Evolutionary conservation across 208 protist species (phyloP), one percentile per base, ranked within the genome.

Genomic region (Acanthamoeba royreba): DNA sequence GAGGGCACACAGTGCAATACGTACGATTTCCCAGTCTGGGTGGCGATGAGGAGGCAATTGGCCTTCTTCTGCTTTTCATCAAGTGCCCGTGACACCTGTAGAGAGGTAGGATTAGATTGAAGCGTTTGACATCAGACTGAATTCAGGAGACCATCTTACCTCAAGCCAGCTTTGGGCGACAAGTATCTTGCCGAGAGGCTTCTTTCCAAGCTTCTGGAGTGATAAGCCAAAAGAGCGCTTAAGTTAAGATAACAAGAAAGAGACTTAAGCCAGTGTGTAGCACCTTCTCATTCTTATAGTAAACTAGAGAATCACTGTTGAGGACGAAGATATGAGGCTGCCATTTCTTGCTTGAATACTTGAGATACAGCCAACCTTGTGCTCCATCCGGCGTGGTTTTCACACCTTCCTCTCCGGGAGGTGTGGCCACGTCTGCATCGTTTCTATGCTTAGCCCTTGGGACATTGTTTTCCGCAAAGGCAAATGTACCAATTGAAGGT

Each of bases 31-130:
- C 77, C 77, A 17, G 77, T 43, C 3, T 22, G 42, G 38, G 77
- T 86, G 40, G 77, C 47, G 77, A 86, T 86, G 77, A 86, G 77
- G 25, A 86, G 33, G 77, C 38, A 46, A 25, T 86, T 33, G 13
- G 40, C 77, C 77, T 86, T 86, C 77, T 86, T 86, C 77, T 86
- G 77, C 47, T 86, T 86, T 31, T 47, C 42, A 33, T 86, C 77
- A 22, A 86, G 77, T 25, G 45, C 25, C 40, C 47, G 45, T 28
- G 77, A 86, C n/a, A 55, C 77, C n/a, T n/a, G n/a, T n/a, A n/a
- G n/a, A n/a, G n/a, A n/a, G n/a, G n/a, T n/a, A n/a, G n/a, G n/a
- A n/a, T n/a, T n/a, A n/a, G n/a, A n/a, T n/a, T n/a, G n/a, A n/a
- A n/a, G n/a, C n/a, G n/a, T n/a, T n/a, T n/a, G n/a, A n/a, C n/a